Evolutionary conservation across 2,329 filamentous ascomycete species (phyloP).

Genomic region (Fusarium staphyleae): DNA sequence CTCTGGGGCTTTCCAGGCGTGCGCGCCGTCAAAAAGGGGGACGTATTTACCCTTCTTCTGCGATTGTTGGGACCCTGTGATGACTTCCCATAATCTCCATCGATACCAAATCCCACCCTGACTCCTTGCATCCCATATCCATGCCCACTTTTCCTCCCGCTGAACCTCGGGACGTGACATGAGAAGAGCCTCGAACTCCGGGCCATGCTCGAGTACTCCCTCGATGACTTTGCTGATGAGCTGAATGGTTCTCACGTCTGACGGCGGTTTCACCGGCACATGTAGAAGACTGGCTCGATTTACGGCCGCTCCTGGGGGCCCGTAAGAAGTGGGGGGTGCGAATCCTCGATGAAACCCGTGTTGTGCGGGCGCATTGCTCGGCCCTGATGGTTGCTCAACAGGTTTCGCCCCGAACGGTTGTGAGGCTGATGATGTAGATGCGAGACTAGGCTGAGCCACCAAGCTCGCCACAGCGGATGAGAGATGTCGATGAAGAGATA

Average conservation of each 20-base stretch:
- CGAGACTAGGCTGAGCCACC: constrained; percentile 43
- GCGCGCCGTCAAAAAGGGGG: constrained; percentile 76
- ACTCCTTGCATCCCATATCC: constrained; percentile 87
- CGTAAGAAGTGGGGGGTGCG: constrained; percentile 78
- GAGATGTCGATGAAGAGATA: constrained; percentile 81
- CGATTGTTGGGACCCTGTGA: constrained; percentile 67
- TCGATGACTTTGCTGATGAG: constrained; percentile 91
- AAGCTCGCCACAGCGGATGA: constrained; percentile 72
- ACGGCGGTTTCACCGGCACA: constrained; percentile 77
- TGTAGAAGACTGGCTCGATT: constrained; percentile 61
- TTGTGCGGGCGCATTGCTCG: constrained; percentile 50
- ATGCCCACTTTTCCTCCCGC: constrained; percentile 88
- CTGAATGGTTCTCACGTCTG: constrained; percentile 78
- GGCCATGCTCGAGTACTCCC: constrained; percentile 76
- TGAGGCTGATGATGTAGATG: constrained; percentile 54
- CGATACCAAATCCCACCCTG: constrained; percentile 88
- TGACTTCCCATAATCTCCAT: constrained; percentile 86
- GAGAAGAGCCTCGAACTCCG: constrained; percentile 88
- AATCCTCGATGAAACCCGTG: constrained; percentile 66
- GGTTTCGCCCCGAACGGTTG: constrained; percentile 82
- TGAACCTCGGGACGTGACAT: constrained; percentile 89
- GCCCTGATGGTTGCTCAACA: constrained; percentile 54
- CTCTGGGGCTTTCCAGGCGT: constrained; percentile 80
- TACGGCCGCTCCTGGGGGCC: constrained; percentile 50
- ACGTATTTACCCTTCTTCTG: constrained; percentile 60